phyloP scores from a whole-genome alignment of 139 green algal species.

The Picochlorum sp. region DNA sequence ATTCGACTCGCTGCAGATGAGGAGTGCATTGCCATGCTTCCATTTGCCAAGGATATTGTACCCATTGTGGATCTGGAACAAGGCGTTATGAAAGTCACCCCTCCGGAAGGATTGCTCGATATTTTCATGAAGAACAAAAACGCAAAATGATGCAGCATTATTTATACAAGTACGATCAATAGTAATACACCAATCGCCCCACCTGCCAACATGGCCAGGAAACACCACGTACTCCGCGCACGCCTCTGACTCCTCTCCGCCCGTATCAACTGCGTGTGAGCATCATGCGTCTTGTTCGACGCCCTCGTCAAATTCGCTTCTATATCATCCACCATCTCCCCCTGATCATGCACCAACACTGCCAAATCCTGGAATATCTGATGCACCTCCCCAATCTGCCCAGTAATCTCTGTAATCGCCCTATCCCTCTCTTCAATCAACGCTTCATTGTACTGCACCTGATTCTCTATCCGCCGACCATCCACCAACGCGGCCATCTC shows the following conservation, averaged over 20 bases:
- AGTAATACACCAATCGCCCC: constrained; percentile 37
- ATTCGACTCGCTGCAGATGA: constrained; percentile 17
- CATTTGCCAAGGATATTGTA: constrained; percentile 41
- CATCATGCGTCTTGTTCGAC: constrained; percentile 34
- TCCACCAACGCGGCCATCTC: constrained; percentile 39
- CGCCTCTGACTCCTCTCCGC: constrained; percentile 44
- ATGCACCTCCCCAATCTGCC: constrained; percentile 53
- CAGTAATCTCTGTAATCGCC: constrained; percentile 51
- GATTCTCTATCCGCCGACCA: constrained; percentile 25
- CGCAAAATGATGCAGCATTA: background rate
- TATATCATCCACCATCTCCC: constrained; percentile 52
- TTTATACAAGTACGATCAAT: constrained; percentile 33
- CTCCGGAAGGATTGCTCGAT: constrained; percentile 34
- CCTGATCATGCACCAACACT: constrained; percentile 80
- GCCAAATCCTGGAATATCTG: constrained; percentile 67
- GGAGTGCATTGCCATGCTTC: constrained; percentile 15
- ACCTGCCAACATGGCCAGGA: constrained; percentile 28
- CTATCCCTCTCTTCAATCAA: constrained; percentile 79
- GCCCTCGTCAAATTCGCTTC: constrained; percentile 50
- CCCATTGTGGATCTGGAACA: constrained; percentile 28
- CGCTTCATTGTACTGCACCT: constrained; percentile 56
- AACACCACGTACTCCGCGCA: constrained; percentile 35
- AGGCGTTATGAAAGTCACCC: constrained; percentile 14
- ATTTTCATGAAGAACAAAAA: constrained; percentile 1
- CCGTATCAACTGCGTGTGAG: constrained; percentile 29